Percentiles rank a stretch among this genome's conserved stretches.
Conservation (phyloP, 208 protist genomes). For the Endotrypanum monterogeii region DNA sequence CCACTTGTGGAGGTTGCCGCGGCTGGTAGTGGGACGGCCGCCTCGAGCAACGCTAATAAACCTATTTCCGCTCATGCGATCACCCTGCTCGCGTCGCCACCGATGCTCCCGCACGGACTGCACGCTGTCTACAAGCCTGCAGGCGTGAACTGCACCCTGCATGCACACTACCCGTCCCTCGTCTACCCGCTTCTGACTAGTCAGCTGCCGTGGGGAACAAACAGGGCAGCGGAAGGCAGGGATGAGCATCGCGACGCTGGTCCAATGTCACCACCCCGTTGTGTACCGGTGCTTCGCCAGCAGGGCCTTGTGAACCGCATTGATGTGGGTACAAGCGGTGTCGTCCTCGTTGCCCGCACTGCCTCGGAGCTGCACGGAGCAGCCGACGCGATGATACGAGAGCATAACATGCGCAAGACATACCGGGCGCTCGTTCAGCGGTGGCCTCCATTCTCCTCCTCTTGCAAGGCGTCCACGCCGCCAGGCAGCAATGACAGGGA, state of each 20-base stretch:
- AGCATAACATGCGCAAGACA: slow-evolving; percentile 49
- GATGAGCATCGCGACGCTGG: neutral
- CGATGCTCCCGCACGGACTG: slow-evolving; percentile 56
- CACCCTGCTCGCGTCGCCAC: slow-evolving; percentile 8
- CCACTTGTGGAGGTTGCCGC: neutral
- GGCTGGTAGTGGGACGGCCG: neutral
- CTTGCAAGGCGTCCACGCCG: neutral
- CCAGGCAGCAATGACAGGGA: neutral
- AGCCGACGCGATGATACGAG: slow-evolving; percentile 36
- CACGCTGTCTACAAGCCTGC: slow-evolving; percentile 70
- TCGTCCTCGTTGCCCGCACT: slow-evolving; percentile 54
- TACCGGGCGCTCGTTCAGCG: slow-evolving; percentile 69
- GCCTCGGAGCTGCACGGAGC: slow-evolving; percentile 31
- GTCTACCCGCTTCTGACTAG: slow-evolving; percentile 34
- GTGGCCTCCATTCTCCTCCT: slow-evolving; percentile 23
- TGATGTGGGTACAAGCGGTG: slow-evolving; percentile 77
- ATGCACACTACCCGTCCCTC: slow-evolving; percentile 53
- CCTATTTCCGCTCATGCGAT: neutral
- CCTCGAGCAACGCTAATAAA: neutral
- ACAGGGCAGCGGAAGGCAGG: neutral
- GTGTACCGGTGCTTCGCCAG: slow-evolving; percentile 54
- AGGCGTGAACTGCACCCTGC: slow-evolving; percentile 60
- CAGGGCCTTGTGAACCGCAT: slow-evolving; percentile 86
- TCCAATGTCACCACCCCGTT: neutral
- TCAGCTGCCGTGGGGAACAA: slow-evolving; percentile 45